These are phyloP conservation scores for Heliamphora exappendiculata DNA, from an alignment of 148 eudicot species.

Conservation along the genomic window DNA sequence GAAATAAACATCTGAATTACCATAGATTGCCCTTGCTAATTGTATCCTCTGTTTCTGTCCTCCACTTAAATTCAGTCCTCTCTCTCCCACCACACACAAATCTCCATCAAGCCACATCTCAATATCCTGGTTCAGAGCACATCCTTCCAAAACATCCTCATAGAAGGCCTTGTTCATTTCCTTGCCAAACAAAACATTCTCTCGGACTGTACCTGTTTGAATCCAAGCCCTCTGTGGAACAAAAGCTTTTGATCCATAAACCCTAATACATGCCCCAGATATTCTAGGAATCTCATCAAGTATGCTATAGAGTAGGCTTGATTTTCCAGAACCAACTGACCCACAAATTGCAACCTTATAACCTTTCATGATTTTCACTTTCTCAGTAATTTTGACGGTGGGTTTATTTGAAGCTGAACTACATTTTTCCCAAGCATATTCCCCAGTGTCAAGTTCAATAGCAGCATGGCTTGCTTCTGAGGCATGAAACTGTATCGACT, in stretches of 20 bases:
- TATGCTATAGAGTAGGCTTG: slow-evolving; percentile 73
- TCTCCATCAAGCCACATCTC: slow-evolving; percentile 77
- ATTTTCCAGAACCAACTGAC: slow-evolving; percentile 85
- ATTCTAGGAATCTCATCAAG: slow-evolving; percentile 77
- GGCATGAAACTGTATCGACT: slow-evolving; percentile 21
- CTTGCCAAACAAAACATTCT: slow-evolving; percentile 74
- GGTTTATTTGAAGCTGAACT: slow-evolving; percentile 29
- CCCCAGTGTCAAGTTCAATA: slow-evolving; percentile 56
- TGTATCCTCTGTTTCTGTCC: slow-evolving; percentile 94
- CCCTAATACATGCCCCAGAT: slow-evolving; percentile 49
- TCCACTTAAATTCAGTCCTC: slow-evolving; percentile 85
- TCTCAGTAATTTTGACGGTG: slow-evolving; percentile 45
- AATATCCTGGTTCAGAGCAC: slow-evolving; percentile 68
- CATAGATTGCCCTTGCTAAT: slow-evolving; percentile 75
- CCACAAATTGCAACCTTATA: slow-evolving; percentile 85
- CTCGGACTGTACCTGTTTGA: slow-evolving; percentile 83
- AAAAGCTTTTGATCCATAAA: slow-evolving; percentile 71
- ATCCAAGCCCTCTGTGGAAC: slow-evolving; percentile 93
- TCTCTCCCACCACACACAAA: slow-evolving; percentile 70
- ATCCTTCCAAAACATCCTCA: slow-evolving; percentile 66
- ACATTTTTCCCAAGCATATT: slow-evolving; percentile 61
- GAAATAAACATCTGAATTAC: slow-evolving; percentile 71
- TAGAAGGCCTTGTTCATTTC: slow-evolving; percentile 52
- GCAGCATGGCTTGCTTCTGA: slow-evolving; percentile 29
- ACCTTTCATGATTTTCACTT: slow-evolving; percentile 47